phyloP scores from a whole-genome alignment of 2,329 filamentous ascomycete genomes.

The Elsinoe australis region DNA sequence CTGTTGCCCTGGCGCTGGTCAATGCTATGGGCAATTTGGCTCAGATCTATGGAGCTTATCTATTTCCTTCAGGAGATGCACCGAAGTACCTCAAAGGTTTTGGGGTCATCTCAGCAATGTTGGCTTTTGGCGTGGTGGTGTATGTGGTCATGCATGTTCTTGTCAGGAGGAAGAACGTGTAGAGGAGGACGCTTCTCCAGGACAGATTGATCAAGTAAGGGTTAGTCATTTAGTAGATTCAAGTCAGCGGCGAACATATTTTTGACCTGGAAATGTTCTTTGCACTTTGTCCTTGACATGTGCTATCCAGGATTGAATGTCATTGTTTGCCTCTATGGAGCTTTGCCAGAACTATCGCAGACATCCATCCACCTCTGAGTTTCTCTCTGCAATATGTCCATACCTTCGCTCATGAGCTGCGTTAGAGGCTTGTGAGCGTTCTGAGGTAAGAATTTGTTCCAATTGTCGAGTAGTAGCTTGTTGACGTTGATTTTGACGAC shows the following conservation, averaged over 20 bases:
- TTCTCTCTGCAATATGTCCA: not conserved
- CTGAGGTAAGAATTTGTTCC: no score
- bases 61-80: conserved; percentile 44
- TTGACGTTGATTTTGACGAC: no score
- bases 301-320: no score
- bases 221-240: no score
- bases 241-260: no score
- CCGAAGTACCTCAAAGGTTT: conserved; percentile 45
- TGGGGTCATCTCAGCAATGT: conserved; percentile 29
- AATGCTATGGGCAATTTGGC: conserved; percentile 50
- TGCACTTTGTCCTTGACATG: no score
- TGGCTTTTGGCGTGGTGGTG: conserved; percentile 1
- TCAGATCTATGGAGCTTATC: conserved; percentile 48
- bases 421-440: no score
- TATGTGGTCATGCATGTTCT: conserved; percentile 12
- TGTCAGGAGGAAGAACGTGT: not conserved
- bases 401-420: not conserved
- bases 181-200: no score
- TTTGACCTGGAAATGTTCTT: no score
- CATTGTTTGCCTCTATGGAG: not conserved
- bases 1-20: conserved; percentile 46
- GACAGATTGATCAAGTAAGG: no score
- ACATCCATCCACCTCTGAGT: not conserved
- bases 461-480: no score
- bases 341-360: not conserved